Base-by-base conservation (phyloP, 2,329 filamentous ascomycete species). In the Passalora sequoiae region DNA sequence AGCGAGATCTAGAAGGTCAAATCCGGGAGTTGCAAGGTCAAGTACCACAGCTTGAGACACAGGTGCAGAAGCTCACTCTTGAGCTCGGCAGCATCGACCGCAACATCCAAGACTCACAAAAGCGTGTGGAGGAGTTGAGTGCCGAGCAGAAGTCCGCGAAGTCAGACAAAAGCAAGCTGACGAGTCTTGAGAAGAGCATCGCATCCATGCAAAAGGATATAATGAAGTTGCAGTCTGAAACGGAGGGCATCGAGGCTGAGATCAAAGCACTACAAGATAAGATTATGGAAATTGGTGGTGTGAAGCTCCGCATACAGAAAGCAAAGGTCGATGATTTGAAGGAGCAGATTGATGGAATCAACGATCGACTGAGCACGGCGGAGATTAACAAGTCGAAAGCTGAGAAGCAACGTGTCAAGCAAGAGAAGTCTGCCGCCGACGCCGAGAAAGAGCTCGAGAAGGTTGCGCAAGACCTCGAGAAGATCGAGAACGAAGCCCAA, bases 261-360 rank as follows among this genome's bases (percentile, higher is more conserved):
- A 97, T 98, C 67, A 91, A 94, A 68, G 76, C 76, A 15, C 74
- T 98, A 1, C 91, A 98, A 63, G 84, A 92, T 74, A 94, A 89
- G 73, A 98, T 98, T 60, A 97, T 98, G 92, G 84, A 96, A 66
- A 84, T 95, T 51, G 92, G 92, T 60, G 92, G 92, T 67, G 89
- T 97, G 59, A 89, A 87, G 67, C 80, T 98, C 13, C 83, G 92
- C 43, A 79, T 83, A 13, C 91, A 98, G 63, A 89, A 92, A 57
- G 82, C 87, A 49, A 94, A 86, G 71, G 89, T 98, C 24, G 91
- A 97, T 62, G 78, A 82, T 5, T 72, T 94, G 51, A 95, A 94
- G 63, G 85, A 89, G 58, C 83, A 94, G 62, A 89, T 97, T 43
- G 74, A 83, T 36, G 79, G 82, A 9, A 76, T 94, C 47, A 83